phyloP scores from a whole-genome alignment of 2,329 filamentous ascomycete species.

The Westerdykella aurantiaca region DNA sequence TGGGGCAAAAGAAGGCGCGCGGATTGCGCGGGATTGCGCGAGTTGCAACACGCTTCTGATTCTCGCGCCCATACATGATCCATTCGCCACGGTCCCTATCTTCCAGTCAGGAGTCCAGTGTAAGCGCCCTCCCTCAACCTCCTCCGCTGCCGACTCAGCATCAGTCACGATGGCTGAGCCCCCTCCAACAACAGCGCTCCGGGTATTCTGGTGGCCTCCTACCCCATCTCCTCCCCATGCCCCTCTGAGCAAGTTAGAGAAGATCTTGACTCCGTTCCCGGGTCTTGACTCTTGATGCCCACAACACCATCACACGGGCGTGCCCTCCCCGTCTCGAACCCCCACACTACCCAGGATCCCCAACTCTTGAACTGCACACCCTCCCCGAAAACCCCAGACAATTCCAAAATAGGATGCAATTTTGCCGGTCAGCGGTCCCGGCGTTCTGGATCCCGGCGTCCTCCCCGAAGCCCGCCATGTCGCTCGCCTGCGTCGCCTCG shows the following conservation, averaged over 20 bases:
- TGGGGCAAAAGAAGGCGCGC: too few species aligned
- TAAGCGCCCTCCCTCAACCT: too few species aligned
- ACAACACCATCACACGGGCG: too few species aligned
- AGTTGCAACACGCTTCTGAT: too few species aligned
- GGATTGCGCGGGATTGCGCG: too few species aligned
- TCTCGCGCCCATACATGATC: too few species aligned
- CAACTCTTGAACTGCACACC: slow-evolving; percentile 1
- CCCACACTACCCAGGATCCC: slow-evolving; percentile 4
- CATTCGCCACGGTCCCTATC: too few species aligned
- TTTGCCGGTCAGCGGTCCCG: slow-evolving; percentile 18
- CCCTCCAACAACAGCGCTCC: neutral
- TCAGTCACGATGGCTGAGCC: too few species aligned
- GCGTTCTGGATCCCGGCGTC: slow-evolving; percentile 13
- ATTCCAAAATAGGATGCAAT: slow-evolving; percentile 12
- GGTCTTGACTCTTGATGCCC: too few species aligned
- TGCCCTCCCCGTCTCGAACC: neutral
- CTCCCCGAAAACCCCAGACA: slow-evolving; percentile 6
- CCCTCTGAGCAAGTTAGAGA: neutral
- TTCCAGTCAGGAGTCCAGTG: too few species aligned
- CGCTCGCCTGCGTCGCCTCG: neutral
- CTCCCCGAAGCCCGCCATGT: slow-evolving; percentile 9
- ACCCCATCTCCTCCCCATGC: neutral
- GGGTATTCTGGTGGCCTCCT: neutral
- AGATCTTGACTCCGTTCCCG: too few species aligned
- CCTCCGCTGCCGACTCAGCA: too few species aligned